A percentile compares a stretch with the other conserved stretches of the same genome.
Evolutionary conservation across 2,329 filamentous ascomycete genomes (phyloP).

Genomic region (Ophiobolus disseminans): DNA sequence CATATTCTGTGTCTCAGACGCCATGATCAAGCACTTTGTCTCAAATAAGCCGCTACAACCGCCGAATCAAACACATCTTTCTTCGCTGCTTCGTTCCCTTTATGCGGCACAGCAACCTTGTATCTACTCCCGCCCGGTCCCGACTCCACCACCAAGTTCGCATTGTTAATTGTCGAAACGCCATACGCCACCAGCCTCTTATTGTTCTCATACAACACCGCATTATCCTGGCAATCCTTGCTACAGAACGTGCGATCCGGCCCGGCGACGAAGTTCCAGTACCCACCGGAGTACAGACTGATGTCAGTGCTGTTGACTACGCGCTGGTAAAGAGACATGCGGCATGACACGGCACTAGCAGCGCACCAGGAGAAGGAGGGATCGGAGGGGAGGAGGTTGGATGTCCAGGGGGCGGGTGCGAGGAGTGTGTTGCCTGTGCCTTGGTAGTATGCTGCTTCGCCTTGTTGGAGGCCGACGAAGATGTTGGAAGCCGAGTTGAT

Average conservation of each 20-base stretch:
- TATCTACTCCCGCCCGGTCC: not conserved
- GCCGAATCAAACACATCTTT: not conserved
- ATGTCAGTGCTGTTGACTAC: not conserved
- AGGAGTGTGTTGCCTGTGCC: not conserved
- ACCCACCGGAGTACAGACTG: not conserved
- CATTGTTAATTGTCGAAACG: not conserved
- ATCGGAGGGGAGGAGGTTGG: not conserved
- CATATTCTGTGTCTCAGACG: too few species aligned
- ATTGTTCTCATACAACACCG: not conserved
- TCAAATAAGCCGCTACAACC: not conserved
- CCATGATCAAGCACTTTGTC: not conserved
- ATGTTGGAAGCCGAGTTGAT: not conserved
- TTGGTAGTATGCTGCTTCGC: not conserved
- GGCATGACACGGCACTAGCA: not conserved
- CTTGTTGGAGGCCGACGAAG: not conserved
- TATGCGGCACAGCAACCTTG: not conserved
- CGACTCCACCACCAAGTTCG: not conserved
- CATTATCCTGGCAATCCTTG: not conserved
- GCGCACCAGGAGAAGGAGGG: not conserved
- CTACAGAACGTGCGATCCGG: not conserved
- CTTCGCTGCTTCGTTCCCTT: not conserved
- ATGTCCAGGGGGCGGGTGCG: not conserved
- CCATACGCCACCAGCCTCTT: not conserved
- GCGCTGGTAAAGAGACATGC: not conserved
- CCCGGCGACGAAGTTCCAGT: not conserved